Evolutionary conservation across 2,329 filamentous ascomycete species (phyloP).

Genomic region (Atkinsonella hypoxylon): DNA sequence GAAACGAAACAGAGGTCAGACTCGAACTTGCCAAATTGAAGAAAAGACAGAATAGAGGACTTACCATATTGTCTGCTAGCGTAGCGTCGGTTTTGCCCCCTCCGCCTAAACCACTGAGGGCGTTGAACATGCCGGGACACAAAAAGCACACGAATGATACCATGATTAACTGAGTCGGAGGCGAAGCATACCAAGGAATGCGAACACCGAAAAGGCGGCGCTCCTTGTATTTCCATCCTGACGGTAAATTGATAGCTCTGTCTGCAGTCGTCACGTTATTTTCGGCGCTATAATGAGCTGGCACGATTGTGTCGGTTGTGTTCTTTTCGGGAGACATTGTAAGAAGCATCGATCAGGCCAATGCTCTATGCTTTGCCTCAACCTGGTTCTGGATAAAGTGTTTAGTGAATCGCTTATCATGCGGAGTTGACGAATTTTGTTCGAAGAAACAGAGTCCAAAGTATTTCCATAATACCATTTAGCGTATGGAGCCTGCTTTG

Average conservation of each 20-base stretch:
- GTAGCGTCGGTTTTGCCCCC: slow-evolving; percentile 38
- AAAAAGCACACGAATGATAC: slow-evolving; percentile 46
- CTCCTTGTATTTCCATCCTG: slow-evolving; percentile 49
- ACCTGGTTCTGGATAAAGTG: no score
- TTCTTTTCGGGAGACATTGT: slow-evolving; percentile 5
- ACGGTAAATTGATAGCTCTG: slow-evolving; percentile 20
- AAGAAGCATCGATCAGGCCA: background rate
- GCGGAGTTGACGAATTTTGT: no score
- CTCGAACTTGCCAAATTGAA: no score
- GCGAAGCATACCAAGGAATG: slow-evolving; percentile 59
- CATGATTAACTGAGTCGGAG: slow-evolving; percentile 57
- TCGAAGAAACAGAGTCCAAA: no score
- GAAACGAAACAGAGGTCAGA: background rate
- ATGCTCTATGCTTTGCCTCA: background rate
- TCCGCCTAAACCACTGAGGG: slow-evolving; percentile 51
- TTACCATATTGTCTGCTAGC: slow-evolving; percentile 24
- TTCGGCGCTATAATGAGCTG: background rate
- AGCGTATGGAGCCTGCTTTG: no score
- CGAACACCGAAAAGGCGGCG: slow-evolving; percentile 34
- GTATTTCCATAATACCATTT: no score
- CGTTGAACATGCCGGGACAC: slow-evolving; percentile 64
- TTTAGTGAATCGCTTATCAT: no score
- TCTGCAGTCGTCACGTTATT: background rate
- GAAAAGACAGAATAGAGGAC: background rate
- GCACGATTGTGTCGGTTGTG: background rate